Evolutionary conservation across 345 rosid species (phyloP).

Genomic region (Gossypium longicalyx): DNA sequence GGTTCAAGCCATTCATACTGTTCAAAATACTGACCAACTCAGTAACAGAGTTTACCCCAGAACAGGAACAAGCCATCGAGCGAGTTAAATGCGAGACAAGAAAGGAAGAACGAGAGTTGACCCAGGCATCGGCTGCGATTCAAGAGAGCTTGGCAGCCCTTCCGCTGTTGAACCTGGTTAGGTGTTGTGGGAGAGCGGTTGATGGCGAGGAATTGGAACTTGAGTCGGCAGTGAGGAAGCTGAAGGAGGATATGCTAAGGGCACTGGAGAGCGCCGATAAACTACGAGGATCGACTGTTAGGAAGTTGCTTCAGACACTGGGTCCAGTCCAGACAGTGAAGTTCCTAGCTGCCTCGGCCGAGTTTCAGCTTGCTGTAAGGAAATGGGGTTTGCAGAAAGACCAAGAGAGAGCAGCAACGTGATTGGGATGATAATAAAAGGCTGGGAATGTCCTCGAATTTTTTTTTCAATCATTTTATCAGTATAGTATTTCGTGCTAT

Average conservation of each 20-base stretch:
- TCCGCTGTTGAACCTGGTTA: slow-evolving; percentile 14
- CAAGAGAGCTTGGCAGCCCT: slow-evolving; percentile 41
- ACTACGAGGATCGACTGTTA: slow-evolving; percentile 19
- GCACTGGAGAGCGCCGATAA: slow-evolving; percentile 28
- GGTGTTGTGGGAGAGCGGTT: slow-evolving; percentile 15
- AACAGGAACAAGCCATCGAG: slow-evolving; percentile 27
- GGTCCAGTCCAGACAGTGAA: slow-evolving; percentile 27
- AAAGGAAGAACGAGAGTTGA: slow-evolving; percentile 30
- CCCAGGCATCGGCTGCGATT: slow-evolving; percentile 32
- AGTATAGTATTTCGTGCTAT: not conserved
- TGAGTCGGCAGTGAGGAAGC: slow-evolving; percentile 23
- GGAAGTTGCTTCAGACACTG: slow-evolving; percentile 26
- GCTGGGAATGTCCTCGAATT: not conserved
- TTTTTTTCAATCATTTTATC: not conserved
- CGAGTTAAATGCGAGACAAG: slow-evolving; percentile 20
- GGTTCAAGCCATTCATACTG: slow-evolving; percentile 33
- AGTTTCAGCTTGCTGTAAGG: slow-evolving; percentile 29
- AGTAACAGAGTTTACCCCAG: slow-evolving; percentile 18
- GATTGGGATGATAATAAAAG: not conserved
- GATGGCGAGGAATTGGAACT: slow-evolving; percentile 16
- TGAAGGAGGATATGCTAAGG: slow-evolving; percentile 21
- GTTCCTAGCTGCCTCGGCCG: slow-evolving; percentile 25
- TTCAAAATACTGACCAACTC: slow-evolving; percentile 24
- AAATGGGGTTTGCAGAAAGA: slow-evolving; percentile 20
- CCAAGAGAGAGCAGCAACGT: not conserved